phyloP scores from a whole-genome alignment of 345 rosid genomes.

The Citrus australasica region DNA sequence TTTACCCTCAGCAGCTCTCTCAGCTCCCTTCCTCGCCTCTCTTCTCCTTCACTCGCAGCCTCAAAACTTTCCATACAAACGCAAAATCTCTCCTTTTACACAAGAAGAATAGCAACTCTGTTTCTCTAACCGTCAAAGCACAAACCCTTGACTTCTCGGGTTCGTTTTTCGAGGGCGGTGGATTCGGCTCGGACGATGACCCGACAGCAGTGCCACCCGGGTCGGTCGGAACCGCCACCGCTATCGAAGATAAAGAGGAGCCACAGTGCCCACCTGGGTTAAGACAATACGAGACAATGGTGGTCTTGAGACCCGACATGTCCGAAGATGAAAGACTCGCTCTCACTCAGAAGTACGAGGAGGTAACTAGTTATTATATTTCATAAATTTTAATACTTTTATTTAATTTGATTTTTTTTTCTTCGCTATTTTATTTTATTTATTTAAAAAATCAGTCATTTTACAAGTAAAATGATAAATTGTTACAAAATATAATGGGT shows the following conservation, averaged over 20 bases:
- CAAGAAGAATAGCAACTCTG: background rate
- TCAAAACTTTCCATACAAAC: constrained; percentile 33
- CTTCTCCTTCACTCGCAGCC: constrained; percentile 40
- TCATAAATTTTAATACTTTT: background rate
- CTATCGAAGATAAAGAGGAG: constrained; percentile 69
- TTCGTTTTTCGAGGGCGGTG: constrained; percentile 68
- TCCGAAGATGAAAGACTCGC: constrained; percentile 88
- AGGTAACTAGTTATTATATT: constrained; percentile 42
- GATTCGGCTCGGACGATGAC: constrained; percentile 67
- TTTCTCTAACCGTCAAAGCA: constrained; percentile 34
- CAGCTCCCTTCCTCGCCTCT: constrained; percentile 29
- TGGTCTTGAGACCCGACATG: constrained; percentile 91
- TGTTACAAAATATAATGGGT: background rate
- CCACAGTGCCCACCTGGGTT: constrained; percentile 95
- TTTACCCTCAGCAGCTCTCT: constrained; percentile 33
- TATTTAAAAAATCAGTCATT: background rate
- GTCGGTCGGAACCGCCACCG: constrained; percentile 43
- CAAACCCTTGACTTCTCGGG: constrained; percentile 76
- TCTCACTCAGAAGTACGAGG: constrained; percentile 94
- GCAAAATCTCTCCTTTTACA: constrained; percentile 22
- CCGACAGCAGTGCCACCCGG: constrained; percentile 40
- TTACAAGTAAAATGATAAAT: background rate
- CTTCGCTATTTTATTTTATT: background rate
- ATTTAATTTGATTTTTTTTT: background rate
- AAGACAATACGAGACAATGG: constrained; percentile 83